phyloP scores from a whole-genome alignment of 2,329 filamentous ascomycete species.

The Fusarium nisikadoi region DNA sequence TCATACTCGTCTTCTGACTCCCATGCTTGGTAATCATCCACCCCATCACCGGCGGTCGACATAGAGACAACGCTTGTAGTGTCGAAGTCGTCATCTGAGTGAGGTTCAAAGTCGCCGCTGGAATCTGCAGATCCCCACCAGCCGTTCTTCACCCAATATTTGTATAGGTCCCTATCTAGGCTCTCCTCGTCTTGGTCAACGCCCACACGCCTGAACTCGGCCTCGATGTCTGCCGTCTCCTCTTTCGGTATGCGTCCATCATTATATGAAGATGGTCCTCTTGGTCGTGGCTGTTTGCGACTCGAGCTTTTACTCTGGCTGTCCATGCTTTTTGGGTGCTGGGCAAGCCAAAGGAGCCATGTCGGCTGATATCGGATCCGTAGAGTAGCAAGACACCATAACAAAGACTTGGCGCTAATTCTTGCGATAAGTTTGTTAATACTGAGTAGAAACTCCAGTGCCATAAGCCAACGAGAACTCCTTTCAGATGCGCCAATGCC shows the following conservation, averaged over 20 bases:
- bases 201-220: slow-evolving; percentile 73
- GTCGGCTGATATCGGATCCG: slow-evolving; percentile 50
- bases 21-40: slow-evolving; percentile 60
- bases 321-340: slow-evolving; percentile 50
- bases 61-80: slow-evolving; percentile 82
- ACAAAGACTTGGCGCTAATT: slow-evolving; percentile 45
- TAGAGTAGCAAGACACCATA: slow-evolving; percentile 69
- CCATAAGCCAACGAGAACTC: slow-evolving; percentile 81
- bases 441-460: slow-evolving; percentile 78
- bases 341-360: slow-evolving; percentile 69
- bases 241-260: slow-evolving; percentile 66
- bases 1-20: slow-evolving; percentile 57
- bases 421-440: slow-evolving; percentile 64
- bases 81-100: slow-evolving; percentile 70
- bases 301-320: slow-evolving; percentile 25
- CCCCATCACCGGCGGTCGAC: slow-evolving; percentile 55
- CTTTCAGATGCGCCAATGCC: slow-evolving; percentile 84
- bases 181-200: slow-evolving; percentile 66
- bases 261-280: slow-evolving; percentile 37
- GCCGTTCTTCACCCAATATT: slow-evolving; percentile 84
- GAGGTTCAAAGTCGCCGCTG: slow-evolving; percentile 80
- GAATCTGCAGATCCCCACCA: slow-evolving; percentile 86
- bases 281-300: slow-evolving; percentile 23
- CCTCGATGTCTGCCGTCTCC: slow-evolving; percentile 81
- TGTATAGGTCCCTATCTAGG: slow-evolving; percentile 80